Evolutionary conservation across 352 stramenopile species (phyloP), one percentile per base, ranked within the genome.

Genomic region (Globisporangium spiculum): DNA sequence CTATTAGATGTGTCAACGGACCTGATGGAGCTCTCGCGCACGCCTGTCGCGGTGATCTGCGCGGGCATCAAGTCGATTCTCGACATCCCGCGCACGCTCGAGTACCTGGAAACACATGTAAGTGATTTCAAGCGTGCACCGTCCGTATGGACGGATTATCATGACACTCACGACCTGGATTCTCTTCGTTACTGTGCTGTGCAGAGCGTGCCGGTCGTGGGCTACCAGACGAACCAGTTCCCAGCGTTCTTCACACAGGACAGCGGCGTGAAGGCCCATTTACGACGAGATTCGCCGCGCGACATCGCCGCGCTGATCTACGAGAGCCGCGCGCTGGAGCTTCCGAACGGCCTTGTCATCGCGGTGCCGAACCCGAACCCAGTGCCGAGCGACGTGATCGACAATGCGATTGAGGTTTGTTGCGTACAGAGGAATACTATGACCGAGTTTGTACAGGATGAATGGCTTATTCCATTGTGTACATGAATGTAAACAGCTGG

Each of bases 61-160:
- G 97, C 97, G 14, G 98, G 98, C n/a, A 93, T 99, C 69, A 99
- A 99, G 81, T 98, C 89, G 27, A 99, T 99, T 72, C 78, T 99
- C 22, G 98, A 99, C 78, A 98, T 99, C 59, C 83, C 86, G 18
- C 80, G 91, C 44, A 99, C 97, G 24, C 76, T 99, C 3, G 97
- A 99, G 85, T 97, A 96, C 59, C 80, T 99, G 20, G 98, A 99
- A 83, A 99, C 97, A 0, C 78, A 93, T 64, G 84, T 92, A 77
- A 46, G 71, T 41, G 7, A 22, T 26, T 3, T 12, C 12, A 46
- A 46, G 8, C 30, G 12, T 30, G n/a, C 52, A 20, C n/a, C 55
- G 3, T 9, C 4, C 20, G 24, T 14, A 24, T n/a, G 38, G 16
- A 22, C 48, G 6, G 20, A 22, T 36, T 18, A 26, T 2, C 52